A percentile compares a stretch with the other conserved stretches of the same genome.
phyloP scores from a whole-genome alignment of 805 yeast genomes.

The Diddensiella caesifluorescens region DNA sequence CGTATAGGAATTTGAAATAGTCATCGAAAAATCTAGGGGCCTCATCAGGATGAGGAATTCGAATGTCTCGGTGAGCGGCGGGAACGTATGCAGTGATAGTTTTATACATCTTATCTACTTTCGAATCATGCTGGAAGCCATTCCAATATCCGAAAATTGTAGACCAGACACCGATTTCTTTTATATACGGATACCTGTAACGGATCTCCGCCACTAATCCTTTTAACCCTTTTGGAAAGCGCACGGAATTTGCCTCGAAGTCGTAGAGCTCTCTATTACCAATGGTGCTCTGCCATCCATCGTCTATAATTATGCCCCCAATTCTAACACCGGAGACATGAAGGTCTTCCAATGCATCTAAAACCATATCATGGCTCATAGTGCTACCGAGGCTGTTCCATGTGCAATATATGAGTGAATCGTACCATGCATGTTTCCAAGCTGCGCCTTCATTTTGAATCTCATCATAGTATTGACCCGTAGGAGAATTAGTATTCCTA shows the following conservation, averaged over 20 bases:
- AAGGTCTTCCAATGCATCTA: conserved; percentile 23
- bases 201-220: conserved; percentile 23
- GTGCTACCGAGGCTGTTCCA: conserved; percentile 30
- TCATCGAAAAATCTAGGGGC: conserved; percentile 25
- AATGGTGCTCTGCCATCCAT: conserved; percentile 30
- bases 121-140: conserved; percentile 25
- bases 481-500: neutral
- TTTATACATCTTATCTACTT: conserved; percentile 20
- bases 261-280: conserved; percentile 21
- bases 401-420: conserved; percentile 31
- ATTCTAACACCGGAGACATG: conserved; percentile 21
- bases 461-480: neutral
- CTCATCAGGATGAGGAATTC: conserved; percentile 8
- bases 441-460: neutral
- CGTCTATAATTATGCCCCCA: conserved; percentile 27
- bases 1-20: conserved; percentile 24
- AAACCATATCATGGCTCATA: conserved; percentile 21
- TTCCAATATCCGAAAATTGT: conserved; percentile 31
- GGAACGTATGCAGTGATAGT: conserved; percentile 12
- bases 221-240: conserved; percentile 29
- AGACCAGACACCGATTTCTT: conserved; percentile 32
- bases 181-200: conserved; percentile 21
- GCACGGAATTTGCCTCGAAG: conserved; percentile 22
- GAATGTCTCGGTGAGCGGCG: conserved; percentile 4
- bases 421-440: conserved; percentile 22